phyloP scores from a whole-genome alignment of 148 eudicot species.

The Mesembryanthemum crystallinum region DNA sequence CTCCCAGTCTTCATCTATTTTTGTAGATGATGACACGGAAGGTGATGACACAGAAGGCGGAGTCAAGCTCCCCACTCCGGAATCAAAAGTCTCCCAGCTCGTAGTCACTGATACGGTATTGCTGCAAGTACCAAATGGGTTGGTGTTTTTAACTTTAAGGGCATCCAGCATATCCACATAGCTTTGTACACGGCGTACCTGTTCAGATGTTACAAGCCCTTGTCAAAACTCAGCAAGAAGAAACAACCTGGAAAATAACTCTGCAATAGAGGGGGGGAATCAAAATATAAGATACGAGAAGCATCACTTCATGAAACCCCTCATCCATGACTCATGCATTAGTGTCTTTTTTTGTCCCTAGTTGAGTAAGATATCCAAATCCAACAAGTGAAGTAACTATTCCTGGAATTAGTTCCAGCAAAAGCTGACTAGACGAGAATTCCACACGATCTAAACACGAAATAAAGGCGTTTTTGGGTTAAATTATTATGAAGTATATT shows the following conservation, averaged over 20 bases:
- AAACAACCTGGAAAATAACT: not conserved
- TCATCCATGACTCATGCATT: not conserved
- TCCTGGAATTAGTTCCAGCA: too few species aligned
- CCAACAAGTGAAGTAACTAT: too few species aligned
- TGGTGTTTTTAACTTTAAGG: conserved; percentile 52
- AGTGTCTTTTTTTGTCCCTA: too few species aligned
- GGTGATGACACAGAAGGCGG: conserved; percentile 34
- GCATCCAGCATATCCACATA: conserved; percentile 63
- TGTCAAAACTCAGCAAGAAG: not conserved
- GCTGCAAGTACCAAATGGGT: conserved; percentile 31
- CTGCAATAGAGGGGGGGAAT: not conserved
- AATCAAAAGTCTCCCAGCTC: conserved; percentile 51
- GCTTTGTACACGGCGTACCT: conserved; percentile 79
- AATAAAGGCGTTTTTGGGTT: too few species aligned
- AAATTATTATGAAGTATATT: too few species aligned
- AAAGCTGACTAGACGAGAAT: too few species aligned
- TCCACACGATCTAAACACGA: too few species aligned
- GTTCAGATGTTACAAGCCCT: conserved; percentile 10
- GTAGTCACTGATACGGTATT: conserved; percentile 38
- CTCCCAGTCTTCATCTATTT: conserved; percentile 42
- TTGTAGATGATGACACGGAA: conserved; percentile 43
- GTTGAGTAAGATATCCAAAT: too few species aligned
- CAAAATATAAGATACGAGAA: not conserved
- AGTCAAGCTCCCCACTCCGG: conserved; percentile 41
- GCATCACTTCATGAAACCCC: not conserved